Base-by-base conservation (phyloP, 108 stramenopile genomes). In the Nannochloropsis gaditana region DNA sequence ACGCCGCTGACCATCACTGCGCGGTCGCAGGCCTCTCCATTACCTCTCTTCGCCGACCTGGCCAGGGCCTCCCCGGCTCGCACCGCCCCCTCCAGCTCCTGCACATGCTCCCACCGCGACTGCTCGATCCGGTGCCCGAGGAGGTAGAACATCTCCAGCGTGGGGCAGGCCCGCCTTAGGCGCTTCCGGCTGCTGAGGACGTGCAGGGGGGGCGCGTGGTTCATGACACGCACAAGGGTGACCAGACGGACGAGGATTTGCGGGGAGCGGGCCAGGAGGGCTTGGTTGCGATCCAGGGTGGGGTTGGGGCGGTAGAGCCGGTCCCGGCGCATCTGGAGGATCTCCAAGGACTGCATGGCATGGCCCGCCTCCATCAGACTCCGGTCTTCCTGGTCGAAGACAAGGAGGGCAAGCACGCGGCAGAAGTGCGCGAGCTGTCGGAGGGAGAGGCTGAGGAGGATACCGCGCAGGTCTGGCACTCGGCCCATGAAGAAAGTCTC, bases 381-480 rank as follows among this genome's bases (percentile, higher is more conserved):
- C n/a, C 94, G 88, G 82, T 95, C 94, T 87, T 96, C 95, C n/a
- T 94, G 94, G 86, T 96, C 94, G 87, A 95, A 96, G 8, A 94
- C 89, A 11, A 94, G 86, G 82, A 96, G 91, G 9, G 94, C 94
- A 59, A 96, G 88, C 43, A 94, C 93, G 43, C 95, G 92, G 79
- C 94, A 94, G 87, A 95, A 94, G 86, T 94, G 94, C 9, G 94
- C 95, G 80, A 95, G 87, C 83, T 95, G 93, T 42, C 93, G 91
- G 82, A 92, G 92, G 80, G 87, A 92, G 86, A 95, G 92, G 50
- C 88, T 87, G 43, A 44, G 41, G 91, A 93, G 91, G 6, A 94
- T 81, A n/a, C 79, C 42, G 90, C 92, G 93, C 41, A 94, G 83
- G 80, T 93, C 90, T 2, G 94, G 92, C 43, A 94, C 93, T 43